These are phyloP conservation scores for Termitomyces sp. DNA, from an alignment of 768 basidiomycete species.

Conservation along the genomic window DNA sequence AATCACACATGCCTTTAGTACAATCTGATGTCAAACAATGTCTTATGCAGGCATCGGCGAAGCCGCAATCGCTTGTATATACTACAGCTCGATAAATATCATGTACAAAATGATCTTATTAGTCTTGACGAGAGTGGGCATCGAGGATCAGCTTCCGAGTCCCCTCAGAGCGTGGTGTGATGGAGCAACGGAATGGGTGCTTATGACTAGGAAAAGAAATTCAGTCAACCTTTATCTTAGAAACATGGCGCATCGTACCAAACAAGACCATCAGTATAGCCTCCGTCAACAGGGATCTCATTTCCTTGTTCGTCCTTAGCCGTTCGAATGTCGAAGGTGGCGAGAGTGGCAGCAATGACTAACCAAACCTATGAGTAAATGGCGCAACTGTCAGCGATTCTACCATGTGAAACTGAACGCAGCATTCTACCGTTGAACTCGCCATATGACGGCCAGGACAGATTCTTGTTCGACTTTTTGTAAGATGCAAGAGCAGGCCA, in stretches of 20 bases:
- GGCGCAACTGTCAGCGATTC: background rate
- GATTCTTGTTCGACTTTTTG: slow-evolving; percentile 10
- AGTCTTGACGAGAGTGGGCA: background rate
- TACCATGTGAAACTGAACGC: background rate
- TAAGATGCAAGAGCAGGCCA: background rate
- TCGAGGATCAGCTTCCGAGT: slow-evolving; percentile 9
- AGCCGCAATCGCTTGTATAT: too few species aligned
- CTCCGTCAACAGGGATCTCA: slow-evolving; percentile 22
- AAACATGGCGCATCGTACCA: background rate
- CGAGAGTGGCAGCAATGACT: slow-evolving; percentile 24
- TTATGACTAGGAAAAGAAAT: slow-evolving; percentile 10
- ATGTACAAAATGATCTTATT: too few species aligned
- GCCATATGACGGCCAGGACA: slow-evolving; percentile 28
- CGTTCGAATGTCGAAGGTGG: slow-evolving; percentile 28
- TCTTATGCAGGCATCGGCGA: too few species aligned
- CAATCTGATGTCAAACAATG: too few species aligned
- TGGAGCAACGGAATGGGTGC: slow-evolving; percentile 14
- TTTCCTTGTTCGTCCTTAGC: slow-evolving; percentile 25
- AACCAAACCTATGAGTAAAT: slow-evolving; percentile 20
- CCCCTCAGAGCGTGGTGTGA: slow-evolving; percentile 12
- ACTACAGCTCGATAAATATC: too few species aligned
- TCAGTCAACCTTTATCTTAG: background rate
- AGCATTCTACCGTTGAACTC: slow-evolving; percentile 14
- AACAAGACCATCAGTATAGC: slow-evolving; percentile 17
- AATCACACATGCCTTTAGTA: too few species aligned